Percentiles rank a stretch among this genome's conserved stretches.
Evolutionary conservation across 2,329 filamentous ascomycete genomes (phyloP).

Genomic region (Paecilomyces variotii): DNA sequence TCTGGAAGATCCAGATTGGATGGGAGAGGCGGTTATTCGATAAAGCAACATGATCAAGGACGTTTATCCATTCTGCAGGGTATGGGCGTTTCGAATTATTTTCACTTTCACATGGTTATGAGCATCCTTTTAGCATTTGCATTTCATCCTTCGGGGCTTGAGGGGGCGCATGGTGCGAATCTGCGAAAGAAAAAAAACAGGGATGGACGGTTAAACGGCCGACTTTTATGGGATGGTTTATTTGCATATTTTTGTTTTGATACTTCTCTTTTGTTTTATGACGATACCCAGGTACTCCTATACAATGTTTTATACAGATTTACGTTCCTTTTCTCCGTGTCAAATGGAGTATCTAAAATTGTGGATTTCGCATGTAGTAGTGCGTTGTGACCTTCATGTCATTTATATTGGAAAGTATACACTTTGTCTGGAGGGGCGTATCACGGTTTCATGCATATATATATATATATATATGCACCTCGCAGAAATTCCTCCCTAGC

Average conservation of each 20-base stretch:
- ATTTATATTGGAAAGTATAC: too few relatives aligned
- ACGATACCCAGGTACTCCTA: background rate
- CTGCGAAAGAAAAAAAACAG: background rate
- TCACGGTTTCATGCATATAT: background rate
- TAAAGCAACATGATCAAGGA: constrained; percentile 9
- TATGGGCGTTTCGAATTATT: background rate
- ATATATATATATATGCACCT: background rate
- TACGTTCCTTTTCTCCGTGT: too few relatives aligned
- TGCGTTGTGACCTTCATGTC: too few relatives aligned
- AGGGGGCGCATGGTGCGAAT: background rate
- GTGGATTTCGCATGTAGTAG: too few relatives aligned
- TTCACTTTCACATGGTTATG: background rate
- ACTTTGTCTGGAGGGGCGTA: too few relatives aligned
- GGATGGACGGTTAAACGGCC: background rate
- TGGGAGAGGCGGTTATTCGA: constrained; percentile 42
- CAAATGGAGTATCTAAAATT: too few relatives aligned
- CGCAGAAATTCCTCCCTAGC: background rate
- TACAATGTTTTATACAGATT: background rate
- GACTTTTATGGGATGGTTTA: background rate
- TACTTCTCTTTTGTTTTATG: background rate
- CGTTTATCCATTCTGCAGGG: background rate
- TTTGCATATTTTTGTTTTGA: background rate
- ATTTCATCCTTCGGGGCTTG: background rate
- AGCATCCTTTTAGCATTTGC: background rate
- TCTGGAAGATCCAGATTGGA: constrained; percentile 41